Conservation (phyloP, 441 rosid genomes). For the Adansonia grandidieri region DNA sequence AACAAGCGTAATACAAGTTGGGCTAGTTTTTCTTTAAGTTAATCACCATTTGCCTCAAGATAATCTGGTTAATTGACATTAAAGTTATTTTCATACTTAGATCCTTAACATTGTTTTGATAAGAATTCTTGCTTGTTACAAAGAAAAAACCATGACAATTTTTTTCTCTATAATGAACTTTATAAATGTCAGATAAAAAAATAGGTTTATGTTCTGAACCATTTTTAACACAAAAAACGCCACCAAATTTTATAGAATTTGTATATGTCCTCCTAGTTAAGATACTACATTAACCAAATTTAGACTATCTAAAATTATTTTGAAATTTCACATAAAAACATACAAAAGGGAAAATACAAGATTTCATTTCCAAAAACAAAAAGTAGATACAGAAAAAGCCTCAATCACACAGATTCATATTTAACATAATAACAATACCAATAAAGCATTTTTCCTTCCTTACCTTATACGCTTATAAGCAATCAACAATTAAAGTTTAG, state of each 20-base stretch:
- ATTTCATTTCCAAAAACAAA: not conserved
- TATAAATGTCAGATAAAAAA: not conserved
- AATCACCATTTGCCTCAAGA: slow-evolving; percentile 15
- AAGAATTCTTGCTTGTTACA: slow-evolving; percentile 10
- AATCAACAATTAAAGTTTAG: slow-evolving; percentile 12
- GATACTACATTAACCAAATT: slow-evolving; percentile 9
- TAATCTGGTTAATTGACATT: slow-evolving; percentile 5
- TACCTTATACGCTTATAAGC: slow-evolving; percentile 7
- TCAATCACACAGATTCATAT: not conserved
- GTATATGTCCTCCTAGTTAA: not conserved
- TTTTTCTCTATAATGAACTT: not conserved
- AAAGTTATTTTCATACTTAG: not conserved
- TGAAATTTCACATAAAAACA: not conserved
- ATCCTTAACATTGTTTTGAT: not conserved
- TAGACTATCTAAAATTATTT: not conserved
- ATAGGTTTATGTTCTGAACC: not conserved
- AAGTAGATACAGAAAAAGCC: not conserved
- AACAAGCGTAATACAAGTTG: not conserved
- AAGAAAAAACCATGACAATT: not conserved
- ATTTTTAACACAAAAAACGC: not conserved
- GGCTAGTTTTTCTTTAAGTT: not conserved
- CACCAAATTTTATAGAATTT: not conserved
- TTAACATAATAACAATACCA: not conserved
- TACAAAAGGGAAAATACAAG: not conserved
- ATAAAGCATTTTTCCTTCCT: slow-evolving; percentile 8